Evolutionary conservation across 495 filamentous ascomycete species (phyloP), one percentile per base, ranked within the genome.

Genomic region (Trichoderma asperelloides): DNA sequence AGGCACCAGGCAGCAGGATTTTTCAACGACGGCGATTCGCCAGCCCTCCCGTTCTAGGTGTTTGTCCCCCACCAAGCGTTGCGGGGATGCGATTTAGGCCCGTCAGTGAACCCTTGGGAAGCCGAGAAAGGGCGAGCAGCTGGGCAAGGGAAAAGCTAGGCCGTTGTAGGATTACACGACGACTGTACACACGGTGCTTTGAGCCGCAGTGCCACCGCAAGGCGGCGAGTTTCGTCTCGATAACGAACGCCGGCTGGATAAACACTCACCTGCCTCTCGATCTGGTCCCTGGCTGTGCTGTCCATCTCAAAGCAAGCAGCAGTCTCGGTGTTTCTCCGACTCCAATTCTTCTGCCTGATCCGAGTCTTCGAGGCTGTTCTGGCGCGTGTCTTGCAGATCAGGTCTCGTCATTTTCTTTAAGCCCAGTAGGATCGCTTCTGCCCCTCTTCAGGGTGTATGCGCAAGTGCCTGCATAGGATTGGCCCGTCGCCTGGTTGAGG

Each of bases 1-100:
- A 23, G 25, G 9, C 55, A 30, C 55, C 55, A 60, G 55, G 55
- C 55, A 60, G 55, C 55, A 60, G 55, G 55, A 60, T 60, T 60
- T 25, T 60, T 30, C 16, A 8, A 2, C 55, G 55, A 60, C 18
- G 55, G 55, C n/a, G 55, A 60, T 60, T 60, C 55, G 55, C 55
- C 27, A 13, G 55, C 28, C n/a, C 55, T 12, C 11, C 16, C 25
- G 23, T 18, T 60, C 25, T 23, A 25, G 23, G 13, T 60, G 13
- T 21, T 25, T 25, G 27, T 23, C 55, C 55, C 55, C 55, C 55
- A 60, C 55, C 55, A 9, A 21, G n/a, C 49, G 21, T 18, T 60
- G 55, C 55, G 55, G 55, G 55, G 55, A 60, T n/a, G 13, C 43
- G 43, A 15, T 16, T 47, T 47, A n/a, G 43, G n/a, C 43, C 43